Conservation (phyloP, 176 grass and related monocot genomes). For the Cymbopogon citratus region DNA sequence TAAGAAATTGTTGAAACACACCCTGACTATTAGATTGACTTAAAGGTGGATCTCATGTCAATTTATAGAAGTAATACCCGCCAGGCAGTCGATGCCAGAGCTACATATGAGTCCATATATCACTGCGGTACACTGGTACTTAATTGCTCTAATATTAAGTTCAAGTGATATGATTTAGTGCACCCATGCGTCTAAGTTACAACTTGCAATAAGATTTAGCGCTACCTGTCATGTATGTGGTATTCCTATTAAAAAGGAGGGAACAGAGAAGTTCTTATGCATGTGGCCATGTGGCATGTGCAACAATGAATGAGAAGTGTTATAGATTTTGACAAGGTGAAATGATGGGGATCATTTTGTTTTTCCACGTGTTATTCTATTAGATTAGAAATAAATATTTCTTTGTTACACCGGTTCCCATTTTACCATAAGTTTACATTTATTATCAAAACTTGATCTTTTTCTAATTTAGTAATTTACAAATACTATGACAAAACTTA, state of each 20-base stretch:
- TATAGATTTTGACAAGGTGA: neutral
- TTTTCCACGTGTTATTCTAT: neutral
- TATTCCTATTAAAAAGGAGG: too few species aligned
- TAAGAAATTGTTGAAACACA: neutral
- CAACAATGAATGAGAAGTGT: neutral
- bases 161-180: slow-evolving; percentile 5
- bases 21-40: neutral
- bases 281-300: neutral
- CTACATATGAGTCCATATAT: neutral
- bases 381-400: slow-evolving; percentile 13
- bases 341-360: neutral
- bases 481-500: slow-evolving; percentile 43
- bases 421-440: neutral
- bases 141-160: slow-evolving; percentile 1
- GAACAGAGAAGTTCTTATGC: neutral
- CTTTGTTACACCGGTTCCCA: neutral
- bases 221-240: neutral
- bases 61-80: neutral
- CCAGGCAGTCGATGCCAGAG: neutral
- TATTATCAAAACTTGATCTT: neutral
- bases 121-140: neutral
- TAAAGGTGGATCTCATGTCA: neutral
- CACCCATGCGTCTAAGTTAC: neutral
- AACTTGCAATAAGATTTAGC: slow-evolving; percentile 7
- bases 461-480: neutral